Evolutionary conservation across 768 basidiomycete species (phyloP).

Genomic region (Filobasidium floriforme): DNA sequence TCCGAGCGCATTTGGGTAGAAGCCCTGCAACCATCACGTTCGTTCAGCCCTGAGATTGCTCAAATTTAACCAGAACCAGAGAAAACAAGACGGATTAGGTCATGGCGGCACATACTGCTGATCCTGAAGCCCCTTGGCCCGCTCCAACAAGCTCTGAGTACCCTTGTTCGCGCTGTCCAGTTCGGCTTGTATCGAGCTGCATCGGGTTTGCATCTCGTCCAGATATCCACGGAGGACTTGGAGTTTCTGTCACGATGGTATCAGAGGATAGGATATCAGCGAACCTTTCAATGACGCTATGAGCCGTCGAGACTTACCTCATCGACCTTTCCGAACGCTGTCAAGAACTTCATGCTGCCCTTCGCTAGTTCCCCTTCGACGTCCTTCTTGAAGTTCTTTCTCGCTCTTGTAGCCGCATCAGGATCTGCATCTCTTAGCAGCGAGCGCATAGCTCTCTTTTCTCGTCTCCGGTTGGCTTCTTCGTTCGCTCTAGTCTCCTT

Average conservation of each 20-base stretch:
- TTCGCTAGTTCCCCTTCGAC: slow-evolving; percentile 74
- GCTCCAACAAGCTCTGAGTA: slow-evolving; percentile 70
- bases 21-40: too few species aligned
- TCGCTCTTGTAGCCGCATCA: slow-evolving; percentile 56
- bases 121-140: slow-evolving; percentile 52
- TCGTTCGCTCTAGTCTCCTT: slow-evolving; percentile 24
- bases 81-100: not conserved
- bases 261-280: too few species aligned
- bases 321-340: slow-evolving; percentile 80
- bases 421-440: not conserved
- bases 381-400: slow-evolving; percentile 73
- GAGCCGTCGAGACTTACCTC: slow-evolving; percentile 53
- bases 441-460: not conserved
- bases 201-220: slow-evolving; percentile 67
- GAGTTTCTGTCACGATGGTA: slow-evolving; percentile 64
- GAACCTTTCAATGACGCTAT: too few species aligned
- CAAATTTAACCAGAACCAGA: too few species aligned
- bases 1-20: slow-evolving; percentile 55
- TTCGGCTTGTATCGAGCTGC: slow-evolving; percentile 73
- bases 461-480: not conserved
- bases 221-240: slow-evolving; percentile 70
- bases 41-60: too few species aligned
- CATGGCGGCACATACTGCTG: slow-evolving; percentile 36
- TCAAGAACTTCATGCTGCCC: slow-evolving; percentile 72
- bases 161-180: slow-evolving; percentile 66